Conservation (phyloP, 108 stramenopile species). For the Nitzschia sp. region DNA sequence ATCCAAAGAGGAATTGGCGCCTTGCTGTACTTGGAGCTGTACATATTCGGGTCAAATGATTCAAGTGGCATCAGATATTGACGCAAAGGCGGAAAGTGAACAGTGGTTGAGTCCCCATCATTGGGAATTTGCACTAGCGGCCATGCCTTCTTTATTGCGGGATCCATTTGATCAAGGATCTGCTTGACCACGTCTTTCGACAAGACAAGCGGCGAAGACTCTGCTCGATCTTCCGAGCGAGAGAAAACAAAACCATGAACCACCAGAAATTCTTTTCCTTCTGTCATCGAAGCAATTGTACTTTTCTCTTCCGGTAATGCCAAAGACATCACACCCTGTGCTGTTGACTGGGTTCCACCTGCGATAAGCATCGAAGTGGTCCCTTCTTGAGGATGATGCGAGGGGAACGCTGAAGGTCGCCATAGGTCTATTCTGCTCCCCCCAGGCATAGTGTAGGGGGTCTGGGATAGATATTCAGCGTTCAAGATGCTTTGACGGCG, state of each 20-base stretch:
- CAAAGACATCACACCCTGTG: neutral
- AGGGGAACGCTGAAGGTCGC: neutral
- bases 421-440: no score
- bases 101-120: neutral
- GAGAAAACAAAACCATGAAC: slow-evolving; percentile 36
- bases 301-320: neutral
- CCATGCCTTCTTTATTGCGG: slow-evolving; percentile 27
- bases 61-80: slow-evolving; percentile 16
- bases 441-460: neutral
- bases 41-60: slow-evolving; percentile 36
- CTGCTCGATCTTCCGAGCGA: neutral
- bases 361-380: neutral
- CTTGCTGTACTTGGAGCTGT: slow-evolving; percentile 36
- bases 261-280: slow-evolving; percentile 24
- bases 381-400: no score
- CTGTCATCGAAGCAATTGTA: neutral
- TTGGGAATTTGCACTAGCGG: slow-evolving; percentile 46
- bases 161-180: slow-evolving; percentile 9
- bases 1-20: slow-evolving; percentile 22
- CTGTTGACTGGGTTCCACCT: no score
- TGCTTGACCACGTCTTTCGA: neutral
- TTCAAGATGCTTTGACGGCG: neutral
- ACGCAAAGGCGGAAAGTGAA: slow-evolving; percentile 11
- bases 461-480: neutral
- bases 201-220: neutral